Conservation (phyloP, 2,329 filamentous ascomycete genomes). For the Aspergillus sp. region DNA sequence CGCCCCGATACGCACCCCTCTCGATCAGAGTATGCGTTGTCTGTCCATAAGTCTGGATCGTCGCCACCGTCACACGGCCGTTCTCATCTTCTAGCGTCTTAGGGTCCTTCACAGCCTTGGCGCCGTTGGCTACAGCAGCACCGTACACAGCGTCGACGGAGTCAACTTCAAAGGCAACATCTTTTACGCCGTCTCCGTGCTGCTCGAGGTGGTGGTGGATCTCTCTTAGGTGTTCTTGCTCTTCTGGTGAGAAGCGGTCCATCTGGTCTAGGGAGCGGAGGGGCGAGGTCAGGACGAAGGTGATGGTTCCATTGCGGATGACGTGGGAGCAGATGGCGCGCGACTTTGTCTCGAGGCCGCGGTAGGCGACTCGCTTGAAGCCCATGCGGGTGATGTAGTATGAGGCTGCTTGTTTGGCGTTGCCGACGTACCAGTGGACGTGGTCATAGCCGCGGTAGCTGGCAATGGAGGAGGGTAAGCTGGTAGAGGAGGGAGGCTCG, state of each 20-base stretch:
- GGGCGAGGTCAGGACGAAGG: constrained; percentile 44
- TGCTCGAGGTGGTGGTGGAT: constrained; percentile 81
- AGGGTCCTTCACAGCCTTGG: constrained; percentile 41
- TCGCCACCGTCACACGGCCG: constrained; percentile 70
- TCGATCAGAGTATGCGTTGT: constrained; percentile 91
- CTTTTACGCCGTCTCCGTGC: constrained; percentile 92
- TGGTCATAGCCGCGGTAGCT: constrained; percentile 81
- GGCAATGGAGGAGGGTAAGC: constrained; percentile 26
- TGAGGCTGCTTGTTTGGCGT: constrained; percentile 89
- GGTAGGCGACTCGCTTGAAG: constrained; percentile 79
- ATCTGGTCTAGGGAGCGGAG: constrained; percentile 63
- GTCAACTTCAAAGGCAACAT: constrained; percentile 93
- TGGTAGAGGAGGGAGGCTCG: constrained; percentile 20
- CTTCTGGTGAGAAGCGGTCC: constrained; percentile 55
- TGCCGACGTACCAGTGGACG: constrained; percentile 94
- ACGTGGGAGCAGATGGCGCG: constrained; percentile 82
- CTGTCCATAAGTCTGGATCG: constrained; percentile 89
- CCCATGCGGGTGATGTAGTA: constrained; percentile 89
- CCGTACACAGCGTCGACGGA: constrained; percentile 77
- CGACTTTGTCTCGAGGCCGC: constrained; percentile 83
- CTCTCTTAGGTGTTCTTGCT: constrained; percentile 65
- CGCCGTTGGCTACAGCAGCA: constrained; percentile 62
- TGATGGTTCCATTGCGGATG: constrained; percentile 43
- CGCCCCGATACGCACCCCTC: constrained; percentile 66
- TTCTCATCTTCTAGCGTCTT: constrained; percentile 61